These are phyloP conservation scores for Melaleuca quinquenervia DNA, from an alignment of 345 rosid genomes.

Conservation along the genomic window DNA sequence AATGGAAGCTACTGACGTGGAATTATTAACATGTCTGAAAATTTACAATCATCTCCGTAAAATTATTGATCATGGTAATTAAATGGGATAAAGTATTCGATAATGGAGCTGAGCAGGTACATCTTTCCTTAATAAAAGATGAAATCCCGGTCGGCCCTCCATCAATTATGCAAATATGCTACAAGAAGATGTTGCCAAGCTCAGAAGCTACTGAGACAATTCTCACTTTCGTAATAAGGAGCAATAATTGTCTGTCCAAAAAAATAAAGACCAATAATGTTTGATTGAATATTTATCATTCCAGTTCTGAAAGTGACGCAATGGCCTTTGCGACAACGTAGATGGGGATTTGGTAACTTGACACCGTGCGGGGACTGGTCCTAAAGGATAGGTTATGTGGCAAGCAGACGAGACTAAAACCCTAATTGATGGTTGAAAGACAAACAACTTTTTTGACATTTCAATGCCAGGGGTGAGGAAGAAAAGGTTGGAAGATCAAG, in stretches of 20 bases:
- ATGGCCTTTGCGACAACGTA: neutral
- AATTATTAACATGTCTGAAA: neutral
- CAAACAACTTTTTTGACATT: neutral
- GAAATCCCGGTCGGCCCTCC: neutral
- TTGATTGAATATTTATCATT: neutral
- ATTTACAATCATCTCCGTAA: accelerated
- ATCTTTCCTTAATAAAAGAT: neutral
- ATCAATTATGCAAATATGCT: neutral
- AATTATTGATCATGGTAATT: neutral
- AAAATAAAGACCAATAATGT: neutral
- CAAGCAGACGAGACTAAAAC: neutral
- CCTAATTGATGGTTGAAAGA: neutral
- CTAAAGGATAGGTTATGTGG: neutral
- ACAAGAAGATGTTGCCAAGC: neutral
- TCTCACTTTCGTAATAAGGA: neutral
- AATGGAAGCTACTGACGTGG: neutral
- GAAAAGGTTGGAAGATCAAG: neutral
- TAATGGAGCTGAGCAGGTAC: neutral
- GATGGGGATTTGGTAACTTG: neutral
- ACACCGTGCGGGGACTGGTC: neutral
- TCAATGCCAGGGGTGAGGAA: neutral
- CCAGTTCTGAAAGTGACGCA: neutral
- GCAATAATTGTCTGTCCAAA: neutral
- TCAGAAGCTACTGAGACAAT: slow-evolving; percentile 1
- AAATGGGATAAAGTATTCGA: neutral